Evolutionary conservation across 2,329 filamentous ascomycete genomes (phyloP).

Genomic region (Cytospora chrysosperma): DNA sequence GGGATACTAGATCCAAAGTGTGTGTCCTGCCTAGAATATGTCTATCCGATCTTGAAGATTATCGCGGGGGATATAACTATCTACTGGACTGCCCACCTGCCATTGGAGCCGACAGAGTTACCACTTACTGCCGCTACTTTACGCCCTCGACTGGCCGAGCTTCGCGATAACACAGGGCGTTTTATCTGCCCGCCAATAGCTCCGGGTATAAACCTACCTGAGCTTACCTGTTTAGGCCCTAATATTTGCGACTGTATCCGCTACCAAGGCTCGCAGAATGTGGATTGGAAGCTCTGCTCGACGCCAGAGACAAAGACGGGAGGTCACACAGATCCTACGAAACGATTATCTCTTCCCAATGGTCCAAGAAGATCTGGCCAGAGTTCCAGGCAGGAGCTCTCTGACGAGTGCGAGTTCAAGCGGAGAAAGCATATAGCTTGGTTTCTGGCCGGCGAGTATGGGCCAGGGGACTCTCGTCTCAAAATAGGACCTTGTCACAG

Average conservation of each 20-base stretch:
- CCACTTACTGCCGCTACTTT: neutral
- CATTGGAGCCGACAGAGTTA: neutral
- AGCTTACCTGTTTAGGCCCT: conserved; percentile 2
- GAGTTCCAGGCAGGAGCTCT: too few relatives aligned
- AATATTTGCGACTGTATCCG: neutral
- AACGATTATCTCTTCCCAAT: neutral
- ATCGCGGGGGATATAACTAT: neutral
- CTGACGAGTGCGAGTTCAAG: neutral
- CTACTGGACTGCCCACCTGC: conserved; percentile 3
- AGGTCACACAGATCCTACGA: neutral
- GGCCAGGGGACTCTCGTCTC: neutral
- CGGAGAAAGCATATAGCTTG: neutral
- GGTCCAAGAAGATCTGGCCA: neutral
- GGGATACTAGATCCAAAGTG: neutral
- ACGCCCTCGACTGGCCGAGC: neutral
- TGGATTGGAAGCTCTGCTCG: neutral
- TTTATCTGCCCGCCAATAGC: neutral
- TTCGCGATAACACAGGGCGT: neutral
- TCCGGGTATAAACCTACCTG: neutral
- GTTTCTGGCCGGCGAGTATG: neutral
- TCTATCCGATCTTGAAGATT: neutral
- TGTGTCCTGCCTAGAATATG: neutral
- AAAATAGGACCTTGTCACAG: neutral
- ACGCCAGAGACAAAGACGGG: too few relatives aligned
- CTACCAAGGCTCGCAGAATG: neutral